Conservation (phyloP, 192 early-diverging fungal species). For the Pilaira anomala region DNA sequence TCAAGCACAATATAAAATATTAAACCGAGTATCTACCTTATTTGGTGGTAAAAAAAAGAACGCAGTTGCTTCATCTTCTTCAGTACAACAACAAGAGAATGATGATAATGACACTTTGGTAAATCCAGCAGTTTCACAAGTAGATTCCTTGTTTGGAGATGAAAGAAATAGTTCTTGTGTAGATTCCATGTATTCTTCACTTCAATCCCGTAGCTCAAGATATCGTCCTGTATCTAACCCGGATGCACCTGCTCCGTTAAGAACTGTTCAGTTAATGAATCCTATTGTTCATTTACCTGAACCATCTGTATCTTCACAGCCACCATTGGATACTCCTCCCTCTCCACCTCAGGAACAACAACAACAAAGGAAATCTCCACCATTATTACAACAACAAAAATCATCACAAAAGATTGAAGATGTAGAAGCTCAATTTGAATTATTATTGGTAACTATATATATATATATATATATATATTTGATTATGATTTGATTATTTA, state of each 20-base stretch:
- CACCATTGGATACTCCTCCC: not conserved
- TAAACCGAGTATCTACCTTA: conserved; percentile 22
- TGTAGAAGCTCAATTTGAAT: conserved; percentile 30
- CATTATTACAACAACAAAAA: not conserved
- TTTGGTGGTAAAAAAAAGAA: conserved; percentile 5
- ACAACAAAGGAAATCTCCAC: not conserved
- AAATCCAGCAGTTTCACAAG: not conserved
- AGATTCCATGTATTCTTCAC: conserved; percentile 26
- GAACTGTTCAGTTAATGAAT: conserved; percentile 17
- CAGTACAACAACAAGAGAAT: not conserved
- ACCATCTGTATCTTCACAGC: not conserved
- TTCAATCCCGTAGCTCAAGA: conserved; percentile 16
- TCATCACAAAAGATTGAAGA: conserved; percentile 21
- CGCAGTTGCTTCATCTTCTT: no score
- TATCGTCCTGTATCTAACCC: not conserved
- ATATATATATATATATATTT: not conserved
- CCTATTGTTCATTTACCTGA: conserved; percentile 10
- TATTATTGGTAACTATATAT: conserved; percentile 24
- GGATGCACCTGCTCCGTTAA: conserved; percentile 16
- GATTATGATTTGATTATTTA: not conserved
- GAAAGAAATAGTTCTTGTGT: conserved; percentile 17
- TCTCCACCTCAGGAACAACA: conserved; percentile 1
- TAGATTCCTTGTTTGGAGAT: conserved; percentile 10
- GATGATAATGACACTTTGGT: not conserved
- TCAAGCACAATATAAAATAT: not conserved